phyloP scores from a whole-genome alignment of 257 asterid genomes.

The Solanum neorickii region DNA sequence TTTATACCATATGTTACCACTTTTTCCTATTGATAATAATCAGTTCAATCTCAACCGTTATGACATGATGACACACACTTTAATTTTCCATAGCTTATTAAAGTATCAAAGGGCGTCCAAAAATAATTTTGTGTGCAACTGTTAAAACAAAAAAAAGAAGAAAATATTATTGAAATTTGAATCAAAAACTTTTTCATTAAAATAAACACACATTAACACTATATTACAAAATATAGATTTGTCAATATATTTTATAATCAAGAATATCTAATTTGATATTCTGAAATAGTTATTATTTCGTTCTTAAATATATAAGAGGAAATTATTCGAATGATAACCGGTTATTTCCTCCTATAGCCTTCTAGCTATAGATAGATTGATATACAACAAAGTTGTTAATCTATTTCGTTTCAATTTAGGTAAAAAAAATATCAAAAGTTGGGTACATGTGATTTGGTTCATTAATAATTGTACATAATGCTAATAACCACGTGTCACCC shows the following conservation, averaged over 20 bases:
- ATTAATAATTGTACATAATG: background rate
- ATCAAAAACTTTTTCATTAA: too few species aligned
- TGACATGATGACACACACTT: background rate
- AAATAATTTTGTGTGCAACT: background rate
- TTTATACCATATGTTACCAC: background rate
- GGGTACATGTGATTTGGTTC: background rate
- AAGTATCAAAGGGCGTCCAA: background rate
- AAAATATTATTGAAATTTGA: too few species aligned
- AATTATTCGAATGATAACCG: too few species aligned
- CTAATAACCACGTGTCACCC: background rate
- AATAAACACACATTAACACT: background rate
- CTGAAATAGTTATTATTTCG: too few species aligned
- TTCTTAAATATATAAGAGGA: too few species aligned
- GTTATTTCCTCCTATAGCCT: background rate
- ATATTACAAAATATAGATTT: too few species aligned
- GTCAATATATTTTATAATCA: too few species aligned
- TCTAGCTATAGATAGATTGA: background rate
- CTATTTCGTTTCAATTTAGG: background rate
- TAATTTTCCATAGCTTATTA: background rate
- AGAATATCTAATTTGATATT: accelerated
- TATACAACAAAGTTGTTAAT: background rate
- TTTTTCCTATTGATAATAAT: background rate
- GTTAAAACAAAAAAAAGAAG: too few species aligned
- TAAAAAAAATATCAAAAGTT: background rate
- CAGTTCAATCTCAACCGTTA: background rate